Base-by-base conservation (phyloP, 2,329 filamentous ascomycete genomes). In the Hymenoscyphus fructigenus region DNA sequence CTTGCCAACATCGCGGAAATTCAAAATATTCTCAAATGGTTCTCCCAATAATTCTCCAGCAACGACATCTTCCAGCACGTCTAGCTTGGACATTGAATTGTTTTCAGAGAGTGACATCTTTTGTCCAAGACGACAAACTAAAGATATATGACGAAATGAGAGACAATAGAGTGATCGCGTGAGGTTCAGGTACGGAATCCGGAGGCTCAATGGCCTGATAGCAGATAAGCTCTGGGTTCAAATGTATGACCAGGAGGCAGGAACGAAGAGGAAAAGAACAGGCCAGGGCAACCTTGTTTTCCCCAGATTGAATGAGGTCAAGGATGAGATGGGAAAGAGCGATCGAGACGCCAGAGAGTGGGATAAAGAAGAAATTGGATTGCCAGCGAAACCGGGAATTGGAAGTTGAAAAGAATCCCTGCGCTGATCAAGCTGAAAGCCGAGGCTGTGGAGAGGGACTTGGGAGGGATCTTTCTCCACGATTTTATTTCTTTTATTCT, bases 1-100 rank as follows among this genome's bases (percentile, higher is more conserved):
- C 67, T 81, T 79, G 50, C 88, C 90, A 55, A 93, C 88, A 80
- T 94, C 91, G 64, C 91, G 86, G 74, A 93, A 92, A 76, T 94
- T 94, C 71, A 89, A 78, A 60, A 93, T 82, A 61, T 83, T 83
- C 65, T 88, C 81, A 69, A 89, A 80, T 12, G 65, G 63, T 15
- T 34, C 57, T 3, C 14, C 28, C 1, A 38, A 34, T 17, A 50
- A 28, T 34, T 64, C 56, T 20, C 28, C 44, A 12, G 26, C 44
- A 1, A 50, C 44, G 44, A 50, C 44, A 23, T 23, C 36, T 36
- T 57, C 41, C 61, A 29, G 36, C 29, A 63, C 29, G 20, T 50
- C 61, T 17, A 20, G 23, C 17, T 32, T 29, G 23, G 10, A n/a
- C 26, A 26, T 59, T 14, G 20, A 34, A 58, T 44, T 5, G 12